Conservation (phyloP, 371 early-diverging fungal species). For the Zancudomyces culisetae region DNA sequence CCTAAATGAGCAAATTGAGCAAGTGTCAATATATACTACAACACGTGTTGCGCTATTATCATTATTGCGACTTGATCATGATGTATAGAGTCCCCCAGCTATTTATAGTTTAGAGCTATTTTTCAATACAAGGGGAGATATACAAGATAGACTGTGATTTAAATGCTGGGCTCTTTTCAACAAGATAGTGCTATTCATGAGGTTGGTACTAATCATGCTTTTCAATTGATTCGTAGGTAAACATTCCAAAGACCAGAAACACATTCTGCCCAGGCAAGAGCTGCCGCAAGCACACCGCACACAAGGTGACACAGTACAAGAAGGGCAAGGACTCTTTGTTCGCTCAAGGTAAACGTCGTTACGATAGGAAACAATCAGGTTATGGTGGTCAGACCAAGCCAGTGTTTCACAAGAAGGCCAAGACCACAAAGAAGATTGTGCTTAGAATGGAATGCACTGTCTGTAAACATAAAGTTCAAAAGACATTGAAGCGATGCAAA, state of each 20-base stretch:
- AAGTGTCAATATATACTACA: too few species aligned
- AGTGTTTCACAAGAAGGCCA: slow-evolving; percentile 85
- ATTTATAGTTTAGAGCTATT: too few species aligned
- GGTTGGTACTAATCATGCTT: background rate
- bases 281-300: slow-evolving; percentile 95
- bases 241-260: slow-evolving; percentile 94
- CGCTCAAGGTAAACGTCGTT: slow-evolving; percentile 89
- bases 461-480: slow-evolving; percentile 94
- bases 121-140: too few species aligned
- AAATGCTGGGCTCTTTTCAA: too few species aligned
- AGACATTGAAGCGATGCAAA: slow-evolving; percentile 96
- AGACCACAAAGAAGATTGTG: slow-evolving; percentile 98
- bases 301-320: slow-evolving; percentile 99
- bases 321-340: slow-evolving; percentile 94
- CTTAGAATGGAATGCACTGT: slow-evolving; percentile 95
- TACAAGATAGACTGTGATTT: too few species aligned
- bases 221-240: slow-evolving; percentile 38
- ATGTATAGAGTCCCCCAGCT: too few species aligned
- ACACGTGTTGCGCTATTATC: too few species aligned
- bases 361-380: slow-evolving; percentile 77
- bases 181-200: background rate
- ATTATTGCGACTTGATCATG: too few species aligned
- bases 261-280: slow-evolving; percentile 92
- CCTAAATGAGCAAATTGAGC: too few species aligned
- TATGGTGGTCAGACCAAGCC: slow-evolving; percentile 99